Evolutionary conservation across 306 rosid genomes (phyloP).

Genomic region (Casuarina cunninghamiana): DNA sequence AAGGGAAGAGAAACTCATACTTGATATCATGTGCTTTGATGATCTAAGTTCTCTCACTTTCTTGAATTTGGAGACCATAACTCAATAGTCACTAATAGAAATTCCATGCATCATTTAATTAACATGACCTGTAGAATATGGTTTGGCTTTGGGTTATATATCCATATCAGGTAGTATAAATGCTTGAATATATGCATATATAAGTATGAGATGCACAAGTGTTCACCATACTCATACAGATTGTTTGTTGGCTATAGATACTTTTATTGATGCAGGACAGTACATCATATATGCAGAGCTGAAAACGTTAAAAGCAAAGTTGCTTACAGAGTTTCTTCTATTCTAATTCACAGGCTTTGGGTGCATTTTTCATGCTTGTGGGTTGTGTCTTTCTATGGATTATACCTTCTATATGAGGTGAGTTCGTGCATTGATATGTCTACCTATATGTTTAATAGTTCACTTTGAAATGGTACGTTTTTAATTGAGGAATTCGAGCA

Average conservation of each 20-base stretch:
- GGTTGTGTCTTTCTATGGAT: conserved; percentile 78
- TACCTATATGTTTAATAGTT: conserved; percentile 6
- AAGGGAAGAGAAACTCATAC: too few species aligned
- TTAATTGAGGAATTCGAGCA: not conserved
- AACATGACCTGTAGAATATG: not conserved
- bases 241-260: not conserved
- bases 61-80: too few species aligned
- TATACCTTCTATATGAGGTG: conserved; percentile 78
- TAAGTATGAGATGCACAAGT: not conserved
- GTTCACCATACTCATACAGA: not conserved
- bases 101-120: too few species aligned
- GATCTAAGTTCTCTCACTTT: too few species aligned
- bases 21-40: too few species aligned
- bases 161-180: not conserved
- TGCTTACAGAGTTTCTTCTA: conserved; percentile 28
- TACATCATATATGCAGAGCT: not conserved
- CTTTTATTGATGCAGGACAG: not conserved
- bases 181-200: not conserved
- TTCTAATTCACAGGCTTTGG: conserved; percentile 77
- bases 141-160: not conserved
- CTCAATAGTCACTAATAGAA: too few species aligned
- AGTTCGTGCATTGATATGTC: conserved; percentile 26
- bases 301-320: not conserved
- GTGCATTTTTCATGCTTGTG: conserved; percentile 78
- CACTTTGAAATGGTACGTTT: not conserved